Evolutionary conservation across 768 basidiomycete genomes (phyloP), one percentile per base, ranked within the genome.

Genomic region (Amanita phalloides): DNA sequence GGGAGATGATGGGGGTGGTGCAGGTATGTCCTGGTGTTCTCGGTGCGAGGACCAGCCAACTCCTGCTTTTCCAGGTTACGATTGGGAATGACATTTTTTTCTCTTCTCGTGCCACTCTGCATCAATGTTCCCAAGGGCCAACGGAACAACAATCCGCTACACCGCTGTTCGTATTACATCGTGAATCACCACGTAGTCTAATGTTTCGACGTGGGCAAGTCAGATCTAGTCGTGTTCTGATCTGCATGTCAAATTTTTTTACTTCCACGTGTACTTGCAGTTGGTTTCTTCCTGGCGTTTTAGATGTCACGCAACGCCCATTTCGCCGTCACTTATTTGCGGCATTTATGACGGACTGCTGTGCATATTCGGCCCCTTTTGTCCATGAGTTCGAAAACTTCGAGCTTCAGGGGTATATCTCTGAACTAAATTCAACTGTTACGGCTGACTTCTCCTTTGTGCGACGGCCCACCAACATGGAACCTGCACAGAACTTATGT

Each of bases 1-100:
- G 3, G 86, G 77, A 14, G 85, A 76, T 37, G 84, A 77, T 28
- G 84, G 79, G 36, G 84, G 78, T 53, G 81, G 79, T 58, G 63
- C 59, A 41, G 53, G 42, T 48, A 54, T 26, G 35, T 26, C 8
- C 13, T 17, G 21, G 2, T 21, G 6, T 3, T 23, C 28, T 44
- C 17, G 14, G 20, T 38, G 4, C 41, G 13, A 17, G 14, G 21
- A 5, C 23, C 11, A 21, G 17, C 26, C 4, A 21, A 38, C 11
- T 25, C 9, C n/a, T 13, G 23, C 32, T n/a, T 21, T 50, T 21
- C 13, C 33, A 52, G 51, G 51, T 33, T 45, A 52, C 44, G 51
- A 45, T 14, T 52, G 43, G 30, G 49, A 51, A 37, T 51, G 39
- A 51, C 8, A n/a, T 21, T 2, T 30, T 50, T n/a, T 28, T 51